Base-by-base conservation (phyloP, 495 filamentous ascomycete genomes). In the Lasiosphaeriaceae sp. region DNA sequence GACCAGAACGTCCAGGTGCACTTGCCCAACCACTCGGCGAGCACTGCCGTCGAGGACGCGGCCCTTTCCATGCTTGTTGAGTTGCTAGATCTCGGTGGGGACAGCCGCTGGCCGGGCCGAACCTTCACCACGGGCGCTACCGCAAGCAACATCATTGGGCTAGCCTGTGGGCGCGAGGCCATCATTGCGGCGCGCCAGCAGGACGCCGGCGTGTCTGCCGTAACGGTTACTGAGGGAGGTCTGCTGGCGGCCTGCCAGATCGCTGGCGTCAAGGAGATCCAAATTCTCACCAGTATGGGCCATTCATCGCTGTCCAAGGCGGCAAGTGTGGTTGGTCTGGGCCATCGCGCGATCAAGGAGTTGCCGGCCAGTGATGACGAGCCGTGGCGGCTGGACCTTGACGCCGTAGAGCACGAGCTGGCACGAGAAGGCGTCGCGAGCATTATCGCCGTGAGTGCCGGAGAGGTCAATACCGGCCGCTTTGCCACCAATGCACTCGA, bases 111-210 rank as follows among this genome's bases (percentile, higher is more conserved):
- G 79, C 58, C 65, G 1, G 85, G 83, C 14, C 78, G 83, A 19
- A 92, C 85, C 0, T 94, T 97, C 61, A 96, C 91, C 1, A 97
- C 92, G 0, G 92, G 93, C 1, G 92, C 90, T 1, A 97, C 93
- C 2, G 89, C 81, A 3, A 87, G 86, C 57, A 97, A 96, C 70
- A 79, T 95, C 34, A 70, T 96, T 1, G 92, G 90, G 0, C 70
- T 96, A 19, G 89, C 88, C 5, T 91, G 85, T 64, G 90, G 82
- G 8, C 75, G 92, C 21, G 90, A 95, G 67, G 81, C 73, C 29
- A 75, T 89, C 6, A 58, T 95, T 19, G 65, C 74, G 37, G 67
- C 71, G 8, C 66, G 76, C 35, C 26, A 76, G 4, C 58, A 58
- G 8, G 60, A 35, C 2, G 59, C 62, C 2, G 63, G 63, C 16